A percentile compares a stretch with the other conserved stretches of the same genome.
phyloP scores from a whole-genome alignment of 1,284 basidiomycete genomes.

The Microbotryum saponariae region DNA sequence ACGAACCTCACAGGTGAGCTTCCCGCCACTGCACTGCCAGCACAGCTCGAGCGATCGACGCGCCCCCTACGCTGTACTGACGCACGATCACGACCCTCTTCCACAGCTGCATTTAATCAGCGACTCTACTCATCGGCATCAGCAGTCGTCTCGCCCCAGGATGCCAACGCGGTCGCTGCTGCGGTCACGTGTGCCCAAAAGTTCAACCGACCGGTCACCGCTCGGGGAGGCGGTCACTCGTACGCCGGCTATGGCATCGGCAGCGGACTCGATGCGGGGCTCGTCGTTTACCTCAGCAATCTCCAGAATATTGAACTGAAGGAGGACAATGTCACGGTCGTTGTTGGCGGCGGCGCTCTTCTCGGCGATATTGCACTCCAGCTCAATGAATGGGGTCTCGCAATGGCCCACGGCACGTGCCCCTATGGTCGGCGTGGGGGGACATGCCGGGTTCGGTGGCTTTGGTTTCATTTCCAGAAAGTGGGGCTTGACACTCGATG shows the following conservation, averaged over 20 bases:
- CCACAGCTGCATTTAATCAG: slow-evolving; percentile 39
- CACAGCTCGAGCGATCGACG: no score
- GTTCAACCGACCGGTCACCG: slow-evolving; percentile 34
- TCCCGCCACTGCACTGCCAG: no score
- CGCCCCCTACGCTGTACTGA: no score
- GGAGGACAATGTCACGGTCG: slow-evolving; percentile 25
- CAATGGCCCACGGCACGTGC: slow-evolving; percentile 39
- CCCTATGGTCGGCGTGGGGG: slow-evolving; percentile 40
- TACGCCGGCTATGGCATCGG: slow-evolving; percentile 39
- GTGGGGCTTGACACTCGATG: slow-evolving; percentile 40
- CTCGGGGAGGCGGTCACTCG: slow-evolving; percentile 41
- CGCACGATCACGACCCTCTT: no score
- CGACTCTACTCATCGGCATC: slow-evolving; percentile 39
- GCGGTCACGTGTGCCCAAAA: slow-evolving; percentile 36
- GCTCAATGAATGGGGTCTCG: slow-evolving; percentile 37
- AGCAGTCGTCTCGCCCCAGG: slow-evolving; percentile 36
- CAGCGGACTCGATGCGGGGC: slow-evolving; percentile 34
- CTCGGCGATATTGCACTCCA: slow-evolving; percentile 41
- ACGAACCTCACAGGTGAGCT: no score
- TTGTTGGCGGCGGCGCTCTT: slow-evolving; percentile 37
- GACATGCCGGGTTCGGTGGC: slow-evolving; percentile 37
- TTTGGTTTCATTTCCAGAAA: slow-evolving; percentile 34
- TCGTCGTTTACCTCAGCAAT: slow-evolving; percentile 32
- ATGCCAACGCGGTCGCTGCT: slow-evolving; percentile 30
- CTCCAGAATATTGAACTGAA: slow-evolving; percentile 24